Evolutionary conservation across 2,329 filamentous ascomycete genomes (phyloP), one percentile per base, ranked within the genome.

Genomic region (Calonectria crousiana): DNA sequence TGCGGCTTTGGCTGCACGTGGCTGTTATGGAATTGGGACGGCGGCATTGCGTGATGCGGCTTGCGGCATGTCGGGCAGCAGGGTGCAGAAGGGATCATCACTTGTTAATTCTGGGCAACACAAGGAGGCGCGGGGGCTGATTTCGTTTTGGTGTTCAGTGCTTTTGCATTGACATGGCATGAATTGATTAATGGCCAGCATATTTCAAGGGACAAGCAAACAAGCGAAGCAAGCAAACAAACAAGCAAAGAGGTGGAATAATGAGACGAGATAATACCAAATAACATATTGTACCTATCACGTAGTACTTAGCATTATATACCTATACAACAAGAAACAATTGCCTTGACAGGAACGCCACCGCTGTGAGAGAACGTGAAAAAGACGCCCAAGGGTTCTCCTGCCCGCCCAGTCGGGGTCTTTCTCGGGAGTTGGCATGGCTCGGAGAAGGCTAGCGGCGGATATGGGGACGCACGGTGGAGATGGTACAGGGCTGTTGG

Each of bases 1-100:
- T 68, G 69, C 70, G 70, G 64, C 26, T 26, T 66, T 67, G 20
- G 49, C 26, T 69, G 71, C 67, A 67, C 41, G 67, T 73, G 72
- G 71, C 53, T 74, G 71, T 73, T 66, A 66, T 67, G 62, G 71
- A 73, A 69, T 62, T 69, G 26, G 68, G 71, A 68, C 72, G 32
- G 67, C 64, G 71, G 74, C 71, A 80, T 80, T 81, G 78, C 78
- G 78, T 78, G 78, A 79, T 80, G 66, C 69, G 67, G 73, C 76
- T 52, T 78, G 67, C 41, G 73, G 71, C 58, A 67, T 66, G 28
- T 77, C 72, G 49, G 44, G 67, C 36, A 73, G 41, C 52, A 66
- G 60, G 41, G 52, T 49, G 66, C 41, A 51, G 71, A 66, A 34
- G 67, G 53, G 52, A 62, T 65, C 60, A 41, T 41, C 58, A 56